phyloP scores from a whole-genome alignment of 441 rosid genomes.

The Populus hybrid region DNA sequence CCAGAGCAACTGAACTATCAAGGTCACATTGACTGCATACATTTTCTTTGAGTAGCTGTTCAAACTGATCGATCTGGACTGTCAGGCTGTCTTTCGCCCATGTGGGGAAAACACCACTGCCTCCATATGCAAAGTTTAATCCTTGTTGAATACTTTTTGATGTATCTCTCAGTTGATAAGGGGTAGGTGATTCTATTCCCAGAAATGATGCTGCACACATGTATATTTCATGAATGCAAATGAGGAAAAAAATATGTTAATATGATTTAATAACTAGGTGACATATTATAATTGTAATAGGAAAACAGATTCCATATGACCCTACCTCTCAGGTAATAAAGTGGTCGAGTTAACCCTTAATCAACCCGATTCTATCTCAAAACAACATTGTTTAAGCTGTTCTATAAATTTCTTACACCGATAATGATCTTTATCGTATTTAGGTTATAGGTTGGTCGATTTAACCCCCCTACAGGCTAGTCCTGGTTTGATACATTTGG shows the following conservation, averaged over 20 bases:
- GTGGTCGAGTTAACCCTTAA: no score
- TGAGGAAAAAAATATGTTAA: not conserved
- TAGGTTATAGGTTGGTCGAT: no score
- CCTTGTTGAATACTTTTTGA: conserved; percentile 21
- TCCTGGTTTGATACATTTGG: no score
- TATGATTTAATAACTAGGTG: not conserved
- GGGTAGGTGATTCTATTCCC: conserved; percentile 31
- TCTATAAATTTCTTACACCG: no score
- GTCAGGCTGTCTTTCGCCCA: conserved; percentile 36
- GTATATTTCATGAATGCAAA: not conserved
- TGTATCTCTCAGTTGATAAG: conserved; percentile 24
- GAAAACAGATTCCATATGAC: no score
- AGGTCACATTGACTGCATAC: conserved; percentile 25
- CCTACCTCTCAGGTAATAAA: no score
- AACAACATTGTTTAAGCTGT: no score
- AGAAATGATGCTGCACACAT: conserved; percentile 34
- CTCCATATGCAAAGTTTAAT: conserved; percentile 48
- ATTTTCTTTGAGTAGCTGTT: conserved; percentile 22
- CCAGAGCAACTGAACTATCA: conserved; percentile 30
- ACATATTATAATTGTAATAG: no score
- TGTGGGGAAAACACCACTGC: conserved; percentile 45
- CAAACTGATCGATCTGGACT: conserved; percentile 34
- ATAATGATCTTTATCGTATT: no score
- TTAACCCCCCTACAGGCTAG: no score
- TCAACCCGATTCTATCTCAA: no score